phyloP scores from a whole-genome alignment of 305 asterid species.

The Fraxinus sp. region DNA sequence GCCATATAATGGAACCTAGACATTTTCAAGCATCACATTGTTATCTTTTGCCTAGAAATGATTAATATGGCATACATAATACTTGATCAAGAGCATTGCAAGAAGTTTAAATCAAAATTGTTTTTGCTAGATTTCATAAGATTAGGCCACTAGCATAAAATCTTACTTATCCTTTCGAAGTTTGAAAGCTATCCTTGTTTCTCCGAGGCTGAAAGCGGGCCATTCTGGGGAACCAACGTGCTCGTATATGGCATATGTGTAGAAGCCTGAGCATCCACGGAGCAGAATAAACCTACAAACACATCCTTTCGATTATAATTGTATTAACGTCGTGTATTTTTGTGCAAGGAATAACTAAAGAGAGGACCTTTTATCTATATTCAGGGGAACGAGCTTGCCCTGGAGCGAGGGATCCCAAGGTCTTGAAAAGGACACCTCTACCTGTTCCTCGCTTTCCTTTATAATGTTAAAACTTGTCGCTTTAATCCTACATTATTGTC shows the following conservation, averaged over 20 bases:
- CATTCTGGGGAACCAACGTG: conserved; percentile 84
- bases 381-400: conserved; percentile 72
- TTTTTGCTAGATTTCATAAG: neutral
- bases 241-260: conserved; percentile 83
- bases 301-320: conserved; percentile 11
- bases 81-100: neutral
- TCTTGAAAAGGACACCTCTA: conserved; percentile 86
- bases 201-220: conserved; percentile 86
- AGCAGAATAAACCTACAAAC: conserved; percentile 70
- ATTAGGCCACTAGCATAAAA: neutral
- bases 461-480: conserved; percentile 68
- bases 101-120: neutral
- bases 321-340: neutral
- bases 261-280: conserved; percentile 86
- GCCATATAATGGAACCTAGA: conserved; percentile 92
- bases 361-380: conserved; percentile 79
- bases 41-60: conserved; percentile 4
- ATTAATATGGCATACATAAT: neutral
- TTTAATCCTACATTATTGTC: conserved; percentile 53
- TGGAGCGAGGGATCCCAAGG: conserved; percentile 81
- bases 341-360: neutral
- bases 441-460: conserved; percentile 74
- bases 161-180: conserved; percentile 83
- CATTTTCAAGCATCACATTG: conserved; percentile 13
- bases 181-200: conserved; percentile 75